Percentiles rank a stretch among this genome's conserved stretches.
These are phyloP conservation scores for Themeda triandra DNA, from an alignment of 176 grass and related monocot genomes.

Conservation along the genomic window DNA sequence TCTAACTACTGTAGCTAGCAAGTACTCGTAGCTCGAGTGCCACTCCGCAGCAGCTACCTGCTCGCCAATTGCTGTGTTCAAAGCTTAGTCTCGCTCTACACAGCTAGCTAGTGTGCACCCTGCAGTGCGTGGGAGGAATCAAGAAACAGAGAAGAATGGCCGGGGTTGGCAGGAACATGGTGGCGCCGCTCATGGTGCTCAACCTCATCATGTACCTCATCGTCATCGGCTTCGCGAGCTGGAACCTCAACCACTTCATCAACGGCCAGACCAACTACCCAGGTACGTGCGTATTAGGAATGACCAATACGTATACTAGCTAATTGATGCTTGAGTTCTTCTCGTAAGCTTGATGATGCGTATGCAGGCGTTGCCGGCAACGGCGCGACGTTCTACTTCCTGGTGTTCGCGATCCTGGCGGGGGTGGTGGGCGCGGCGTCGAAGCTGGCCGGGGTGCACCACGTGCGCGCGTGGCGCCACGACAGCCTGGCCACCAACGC, in stretches of 20 bases:
- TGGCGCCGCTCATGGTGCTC: slow-evolving; percentile 70
- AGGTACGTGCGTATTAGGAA: slow-evolving; percentile 11
- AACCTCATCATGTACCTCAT: slow-evolving; percentile 79
- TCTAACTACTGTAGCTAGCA: not conserved
- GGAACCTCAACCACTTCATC: slow-evolving; percentile 89
- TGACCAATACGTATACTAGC: no score
- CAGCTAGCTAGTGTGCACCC: no score
- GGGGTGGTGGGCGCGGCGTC: slow-evolving; percentile 66
- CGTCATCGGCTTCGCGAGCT: slow-evolving; percentile 68
- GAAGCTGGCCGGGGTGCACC: slow-evolving; percentile 54
- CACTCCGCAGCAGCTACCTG: not conserved
- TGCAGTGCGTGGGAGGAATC: no score
- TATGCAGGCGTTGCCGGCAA: slow-evolving; percentile 62
- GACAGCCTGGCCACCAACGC: slow-evolving; percentile 57
- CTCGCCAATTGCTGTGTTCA: not conserved
- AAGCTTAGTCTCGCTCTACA: not conserved
- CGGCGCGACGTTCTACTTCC: slow-evolving; percentile 82
- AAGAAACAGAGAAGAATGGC: slow-evolving; percentile 14
- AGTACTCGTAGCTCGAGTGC: not conserved
- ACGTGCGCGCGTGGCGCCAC: slow-evolving; percentile 57
- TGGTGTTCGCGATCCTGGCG: slow-evolving; percentile 64
- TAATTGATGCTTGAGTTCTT: no score
- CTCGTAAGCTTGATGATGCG: no score
- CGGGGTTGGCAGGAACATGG: slow-evolving; percentile 45
- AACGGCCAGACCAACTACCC: slow-evolving; percentile 56